Percentiles rank a stretch among this genome's conserved stretches.
Evolutionary conservation across 2,329 filamentous ascomycete species (phyloP).

Genomic region (Rhynchosporium secalis): DNA sequence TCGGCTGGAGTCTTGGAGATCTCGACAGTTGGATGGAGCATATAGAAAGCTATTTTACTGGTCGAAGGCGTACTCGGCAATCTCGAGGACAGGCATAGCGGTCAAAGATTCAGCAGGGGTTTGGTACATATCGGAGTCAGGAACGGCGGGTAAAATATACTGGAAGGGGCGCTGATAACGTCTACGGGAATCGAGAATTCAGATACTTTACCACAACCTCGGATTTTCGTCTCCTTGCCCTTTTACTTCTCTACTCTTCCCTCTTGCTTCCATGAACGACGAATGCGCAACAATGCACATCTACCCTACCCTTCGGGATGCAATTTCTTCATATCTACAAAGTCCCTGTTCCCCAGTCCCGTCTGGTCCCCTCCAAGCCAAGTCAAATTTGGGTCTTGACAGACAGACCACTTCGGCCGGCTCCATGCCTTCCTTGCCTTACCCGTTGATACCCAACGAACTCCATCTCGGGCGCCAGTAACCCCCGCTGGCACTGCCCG

Average conservation of each 20-base stretch:
- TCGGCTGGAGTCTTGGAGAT: too few relatives aligned
- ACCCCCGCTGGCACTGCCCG: conserved; percentile 10
- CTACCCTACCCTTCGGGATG: neutral
- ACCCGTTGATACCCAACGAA: neutral
- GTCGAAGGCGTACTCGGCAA: neutral
- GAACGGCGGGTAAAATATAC: neutral
- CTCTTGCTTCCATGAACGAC: too few relatives aligned
- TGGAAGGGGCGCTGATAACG: neutral
- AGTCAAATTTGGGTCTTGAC: neutral
- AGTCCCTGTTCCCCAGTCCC: conserved; percentile 1
- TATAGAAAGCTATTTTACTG: neutral
- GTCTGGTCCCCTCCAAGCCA: neutral
- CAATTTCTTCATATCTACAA: neutral
- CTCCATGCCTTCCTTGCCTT: conserved; percentile 4
- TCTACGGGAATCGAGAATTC: neutral
- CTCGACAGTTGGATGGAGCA: neutral
- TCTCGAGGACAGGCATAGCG: conserved; percentile 27
- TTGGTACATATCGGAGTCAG: neutral
- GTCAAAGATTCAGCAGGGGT: conserved; percentile 15
- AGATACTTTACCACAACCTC: too few relatives aligned
- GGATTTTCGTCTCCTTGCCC: too few relatives aligned
- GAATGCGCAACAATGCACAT: too few relatives aligned
- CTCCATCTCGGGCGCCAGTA: conserved; percentile 16
- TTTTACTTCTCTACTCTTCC: too few relatives aligned
- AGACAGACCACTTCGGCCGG: conserved; percentile 19